Evolutionary conservation across 2,329 filamentous ascomycete genomes (phyloP).

Genomic region (Neospermospora avenae): DNA sequence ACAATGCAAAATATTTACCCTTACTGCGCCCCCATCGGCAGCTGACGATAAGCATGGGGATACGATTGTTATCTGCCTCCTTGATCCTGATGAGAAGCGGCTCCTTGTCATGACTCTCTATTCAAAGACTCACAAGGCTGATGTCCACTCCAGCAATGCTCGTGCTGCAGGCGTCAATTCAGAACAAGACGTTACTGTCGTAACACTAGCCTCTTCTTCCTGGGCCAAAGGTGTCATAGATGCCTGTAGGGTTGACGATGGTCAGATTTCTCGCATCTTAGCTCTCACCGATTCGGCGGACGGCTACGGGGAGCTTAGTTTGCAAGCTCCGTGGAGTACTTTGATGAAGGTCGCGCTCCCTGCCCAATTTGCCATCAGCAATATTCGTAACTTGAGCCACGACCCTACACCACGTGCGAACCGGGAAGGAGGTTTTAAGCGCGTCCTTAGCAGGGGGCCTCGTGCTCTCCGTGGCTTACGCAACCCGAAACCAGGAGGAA

Average conservation of each 20-base stretch:
- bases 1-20: conserved; percentile 64
- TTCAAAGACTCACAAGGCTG: conserved; percentile 37
- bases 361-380: conserved; percentile 52
- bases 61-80: conserved; percentile 63
- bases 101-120: conserved; percentile 65
- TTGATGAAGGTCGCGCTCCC: conserved; percentile 66
- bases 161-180: conserved; percentile 27
- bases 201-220: conserved; percentile 27
- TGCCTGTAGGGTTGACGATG: conserved; percentile 68
- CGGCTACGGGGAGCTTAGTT: conserved; percentile 63
- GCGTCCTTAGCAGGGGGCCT: conserved; percentile 43
- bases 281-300: conserved; percentile 64
- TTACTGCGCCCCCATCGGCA: conserved; percentile 56
- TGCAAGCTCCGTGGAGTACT: conserved; percentile 73
- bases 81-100: conserved; percentile 65
- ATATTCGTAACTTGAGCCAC: conserved; percentile 57
- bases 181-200: conserved; percentile 33
- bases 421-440: conserved; percentile 48
- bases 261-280: conserved; percentile 63
- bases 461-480: conserved; percentile 45
- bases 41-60: conserved; percentile 51
- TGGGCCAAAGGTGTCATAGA: conserved; percentile 66
- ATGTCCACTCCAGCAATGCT: conserved; percentile 15
- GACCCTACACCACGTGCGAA: conserved; percentile 49
- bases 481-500: conserved; percentile 55